Conservation (phyloP, 1,284 basidiomycete genomes). For the Ustilago esculenta region DNA sequence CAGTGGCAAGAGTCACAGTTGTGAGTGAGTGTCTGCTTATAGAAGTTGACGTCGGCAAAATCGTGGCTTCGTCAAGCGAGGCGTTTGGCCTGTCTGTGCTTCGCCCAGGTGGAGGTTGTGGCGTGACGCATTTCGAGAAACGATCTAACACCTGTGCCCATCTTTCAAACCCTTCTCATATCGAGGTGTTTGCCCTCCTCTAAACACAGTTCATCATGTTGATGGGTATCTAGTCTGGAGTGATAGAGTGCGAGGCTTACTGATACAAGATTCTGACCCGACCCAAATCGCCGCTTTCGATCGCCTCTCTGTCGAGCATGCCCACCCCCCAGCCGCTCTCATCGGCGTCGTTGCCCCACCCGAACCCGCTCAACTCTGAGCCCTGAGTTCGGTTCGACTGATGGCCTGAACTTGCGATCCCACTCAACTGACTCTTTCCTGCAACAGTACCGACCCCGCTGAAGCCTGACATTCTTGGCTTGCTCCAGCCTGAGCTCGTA, state of each 20-base stretch:
- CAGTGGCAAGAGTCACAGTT: too few relatives aligned
- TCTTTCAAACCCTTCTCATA: too few relatives aligned
- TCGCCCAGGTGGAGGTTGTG: too few relatives aligned
- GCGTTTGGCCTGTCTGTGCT: too few relatives aligned
- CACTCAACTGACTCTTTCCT: conserved; percentile 13
- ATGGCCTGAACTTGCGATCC: conserved; percentile 8
- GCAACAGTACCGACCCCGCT: conserved; percentile 5
- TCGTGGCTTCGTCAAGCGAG: too few relatives aligned
- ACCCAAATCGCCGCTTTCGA: conserved; percentile 45
- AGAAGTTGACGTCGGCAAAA: too few relatives aligned
- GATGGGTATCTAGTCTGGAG: too few relatives aligned
- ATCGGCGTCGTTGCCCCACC: conserved; percentile 40
- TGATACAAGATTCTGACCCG: conserved; percentile 40
- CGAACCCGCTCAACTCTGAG: conserved; percentile 31
- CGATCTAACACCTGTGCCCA: too few relatives aligned
- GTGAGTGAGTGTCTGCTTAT: too few relatives aligned
- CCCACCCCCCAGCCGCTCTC: conserved; percentile 23
- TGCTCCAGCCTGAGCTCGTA: conserved; percentile 43
- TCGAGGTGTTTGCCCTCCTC: too few relatives aligned
- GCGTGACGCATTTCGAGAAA: too few relatives aligned
- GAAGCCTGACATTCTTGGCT: conserved; percentile 28
- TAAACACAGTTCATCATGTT: too few relatives aligned
- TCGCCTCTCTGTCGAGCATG: conserved; percentile 28
- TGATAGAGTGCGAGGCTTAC: not conserved
- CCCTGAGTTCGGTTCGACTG: conserved; percentile 15